Evolutionary conservation across 805 yeast species (phyloP).

Genomic region (Candida stauntonica): DNA sequence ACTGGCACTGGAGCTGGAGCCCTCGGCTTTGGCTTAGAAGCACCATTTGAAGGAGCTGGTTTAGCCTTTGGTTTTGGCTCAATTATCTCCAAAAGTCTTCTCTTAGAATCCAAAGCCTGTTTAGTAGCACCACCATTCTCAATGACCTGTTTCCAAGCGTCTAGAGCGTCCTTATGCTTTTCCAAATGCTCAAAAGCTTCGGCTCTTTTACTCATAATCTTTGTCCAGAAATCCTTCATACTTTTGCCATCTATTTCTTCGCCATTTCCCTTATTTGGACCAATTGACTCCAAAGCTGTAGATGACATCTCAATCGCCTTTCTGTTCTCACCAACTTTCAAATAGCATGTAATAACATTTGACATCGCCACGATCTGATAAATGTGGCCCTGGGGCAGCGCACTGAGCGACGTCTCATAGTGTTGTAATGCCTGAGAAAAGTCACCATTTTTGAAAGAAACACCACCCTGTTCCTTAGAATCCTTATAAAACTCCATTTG

Average conservation of each 20-base stretch:
- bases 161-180: constrained; percentile 57
- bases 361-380: constrained; percentile 65
- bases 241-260: constrained; percentile 48
- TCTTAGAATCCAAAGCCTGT: constrained; percentile 70
- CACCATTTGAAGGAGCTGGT: too few species aligned
- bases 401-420: constrained; percentile 52
- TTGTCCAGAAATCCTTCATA: constrained; percentile 68
- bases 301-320: constrained; percentile 29
- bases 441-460: constrained; percentile 76
- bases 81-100: constrained; percentile 66
- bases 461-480: constrained; percentile 52
- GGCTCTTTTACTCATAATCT: constrained; percentile 65
- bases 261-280: constrained; percentile 34
- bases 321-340: constrained; percentile 66
- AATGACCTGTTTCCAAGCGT: constrained; percentile 56
- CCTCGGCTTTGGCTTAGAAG: too few species aligned
- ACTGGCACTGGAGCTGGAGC: neutral
- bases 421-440: constrained; percentile 58
- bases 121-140: constrained; percentile 64
- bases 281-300: constrained; percentile 30
- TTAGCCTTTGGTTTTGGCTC: constrained; percentile 45
- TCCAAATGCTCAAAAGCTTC: constrained; percentile 84
- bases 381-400: constrained; percentile 62
- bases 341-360: constrained; percentile 63
- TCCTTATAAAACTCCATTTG: constrained; percentile 37